Base-by-base conservation (phyloP, 805 yeast species). In the Starmerella geochares region DNA sequence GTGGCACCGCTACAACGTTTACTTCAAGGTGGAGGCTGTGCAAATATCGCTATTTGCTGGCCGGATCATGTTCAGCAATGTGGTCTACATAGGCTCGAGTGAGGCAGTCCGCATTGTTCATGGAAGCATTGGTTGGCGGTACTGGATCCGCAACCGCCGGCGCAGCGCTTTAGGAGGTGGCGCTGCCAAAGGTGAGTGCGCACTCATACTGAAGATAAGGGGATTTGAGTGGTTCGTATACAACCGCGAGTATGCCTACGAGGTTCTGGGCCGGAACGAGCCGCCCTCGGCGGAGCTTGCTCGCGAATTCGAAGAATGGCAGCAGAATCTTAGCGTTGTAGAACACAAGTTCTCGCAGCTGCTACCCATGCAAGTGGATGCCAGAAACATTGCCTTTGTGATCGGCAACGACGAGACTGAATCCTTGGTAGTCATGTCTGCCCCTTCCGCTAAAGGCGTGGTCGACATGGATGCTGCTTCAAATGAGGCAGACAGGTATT, bases 151-250 rank as follows among this genome's bases (percentile, higher is more conserved):
- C 8, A 62, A 65, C 4, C 63, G 72, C 16, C 66, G 75, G 17
- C 35, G 46, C 19, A 36, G 49, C 14, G 44, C 49, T 3, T 35
- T 49, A 13, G 20, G 46, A 13, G 37, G 37, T 9, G 37, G 37
- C 11, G 4, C 19, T 8, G 13, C 43, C 3, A 36, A 33, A n/a
- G 38, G 35, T 13, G 46, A 35, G 4, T 41, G 51, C 14, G 51
- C 63, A 17, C 31, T 65, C 51, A 57, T 72, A 3, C 60, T 87
- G 2, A 73, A 75, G 19, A 65, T 83, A 9, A 82, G 80, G 46
- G 98, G 98, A 0, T 60, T 85, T 3, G 98, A 92, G 63, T 66
- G 83, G 41, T 92, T 87, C 62, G 67, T 83, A 50, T 90, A 84
- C 65, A 92, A 92, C 65, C 74, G 92, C 60, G 76, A 85, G 0